phyloP scores from a whole-genome alignment of 345 rosid species.

The Diplotaxis tenuifolia region DNA sequence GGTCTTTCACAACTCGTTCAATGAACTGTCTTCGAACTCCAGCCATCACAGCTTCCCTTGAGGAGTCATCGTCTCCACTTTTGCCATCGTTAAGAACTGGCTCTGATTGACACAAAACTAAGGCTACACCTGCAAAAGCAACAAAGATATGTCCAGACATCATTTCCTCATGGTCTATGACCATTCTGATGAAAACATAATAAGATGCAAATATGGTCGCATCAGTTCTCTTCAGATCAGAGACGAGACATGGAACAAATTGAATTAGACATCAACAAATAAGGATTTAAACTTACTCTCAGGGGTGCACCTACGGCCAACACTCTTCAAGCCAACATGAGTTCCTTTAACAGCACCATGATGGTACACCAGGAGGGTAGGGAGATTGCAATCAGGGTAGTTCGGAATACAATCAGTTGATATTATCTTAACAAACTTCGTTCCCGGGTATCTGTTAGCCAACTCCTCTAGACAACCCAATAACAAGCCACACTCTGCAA shows the following conservation, averaged over 20 bases:
- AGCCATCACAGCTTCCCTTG: slow-evolving; percentile 72
- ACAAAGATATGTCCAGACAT: slow-evolving; percentile 15
- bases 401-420: slow-evolving; percentile 97
- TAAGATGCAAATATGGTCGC: not conserved
- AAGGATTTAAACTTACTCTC: not conserved
- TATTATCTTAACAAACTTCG: slow-evolving; percentile 92
- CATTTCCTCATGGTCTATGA: not conserved
- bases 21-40: slow-evolving; percentile 78
- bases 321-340: slow-evolving; percentile 69
- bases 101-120: slow-evolving; percentile 87
- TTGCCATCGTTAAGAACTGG: slow-evolving; percentile 91
- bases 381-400: slow-evolving; percentile 86
- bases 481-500: slow-evolving; percentile 70
- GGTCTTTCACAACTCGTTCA: slow-evolving; percentile 81
- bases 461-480: slow-evolving; percentile 81
- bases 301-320: slow-evolving; percentile 74
- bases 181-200: not conserved
- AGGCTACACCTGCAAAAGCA: slow-evolving; percentile 69
- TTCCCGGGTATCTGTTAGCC: slow-evolving; percentile 78
- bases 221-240: not conserved
- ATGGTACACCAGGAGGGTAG: slow-evolving; percentile 84
- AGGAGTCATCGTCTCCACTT: slow-evolving; percentile 65
- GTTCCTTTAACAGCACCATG: slow-evolving; percentile 88
- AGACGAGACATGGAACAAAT: not conserved
- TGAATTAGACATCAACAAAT: not conserved